phyloP scores from a whole-genome alignment of 73 alveolate genomes.

The Uronychia setigera region DNA sequence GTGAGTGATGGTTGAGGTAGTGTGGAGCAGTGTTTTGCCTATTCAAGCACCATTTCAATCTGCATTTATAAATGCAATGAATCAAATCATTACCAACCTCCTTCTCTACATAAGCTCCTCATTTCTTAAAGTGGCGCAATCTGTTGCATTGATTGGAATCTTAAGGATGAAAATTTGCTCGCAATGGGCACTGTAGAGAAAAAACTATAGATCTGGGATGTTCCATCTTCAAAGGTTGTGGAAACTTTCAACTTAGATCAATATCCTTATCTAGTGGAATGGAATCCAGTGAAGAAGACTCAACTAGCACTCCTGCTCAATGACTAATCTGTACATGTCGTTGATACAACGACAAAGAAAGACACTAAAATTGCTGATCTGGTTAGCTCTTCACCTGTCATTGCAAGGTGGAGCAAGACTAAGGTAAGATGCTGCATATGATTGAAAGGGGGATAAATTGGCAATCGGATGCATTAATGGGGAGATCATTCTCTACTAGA shows the following conservation, averaged over 20 bases:
- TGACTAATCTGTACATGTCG: not conserved
- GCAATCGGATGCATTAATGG: not conserved
- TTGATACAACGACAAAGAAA: not conserved
- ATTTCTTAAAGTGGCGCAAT: too few species aligned
- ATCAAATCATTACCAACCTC: too few species aligned
- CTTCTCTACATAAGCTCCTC: too few species aligned
- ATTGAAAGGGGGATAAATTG: not conserved
- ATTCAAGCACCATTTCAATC: too few species aligned
- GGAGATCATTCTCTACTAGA: not conserved
- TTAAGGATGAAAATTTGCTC: slow-evolving; percentile 9
- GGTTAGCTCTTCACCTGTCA: not conserved
- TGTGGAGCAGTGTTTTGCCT: too few species aligned
- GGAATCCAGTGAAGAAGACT: slow-evolving; percentile 13
- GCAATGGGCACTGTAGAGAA: slow-evolving; percentile 25
- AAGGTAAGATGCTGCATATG: not conserved
- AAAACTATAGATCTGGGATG: slow-evolving; percentile 9
- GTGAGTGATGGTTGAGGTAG: too few species aligned
- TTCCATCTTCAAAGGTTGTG: not conserved
- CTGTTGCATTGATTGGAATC: slow-evolving; percentile 61
- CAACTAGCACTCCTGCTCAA: not conserved
- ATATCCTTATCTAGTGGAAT: not conserved
- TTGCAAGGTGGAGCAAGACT: not conserved
- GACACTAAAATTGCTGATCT: not conserved
- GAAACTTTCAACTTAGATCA: not conserved
- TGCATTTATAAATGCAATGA: too few species aligned